Conservation (phyloP, 371 early-diverging fungal species). For the Mucor lusitanicus region DNA sequence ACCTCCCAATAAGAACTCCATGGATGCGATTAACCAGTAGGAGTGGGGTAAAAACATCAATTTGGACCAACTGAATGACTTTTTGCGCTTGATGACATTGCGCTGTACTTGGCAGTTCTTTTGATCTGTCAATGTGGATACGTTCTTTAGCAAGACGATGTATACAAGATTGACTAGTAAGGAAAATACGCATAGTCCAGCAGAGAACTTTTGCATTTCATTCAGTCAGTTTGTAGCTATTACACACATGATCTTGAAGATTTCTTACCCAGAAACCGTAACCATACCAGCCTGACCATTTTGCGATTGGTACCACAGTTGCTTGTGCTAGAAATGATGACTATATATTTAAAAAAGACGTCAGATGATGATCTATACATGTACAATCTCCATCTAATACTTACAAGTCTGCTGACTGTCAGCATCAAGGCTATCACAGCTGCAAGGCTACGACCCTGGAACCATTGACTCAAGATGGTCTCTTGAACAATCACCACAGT, state of each 20-base stretch:
- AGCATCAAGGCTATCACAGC: constrained; percentile 67
- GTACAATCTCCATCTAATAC: neutral
- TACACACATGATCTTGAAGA: neutral
- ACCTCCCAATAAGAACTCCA: constrained; percentile 70
- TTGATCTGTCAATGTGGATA: constrained; percentile 10
- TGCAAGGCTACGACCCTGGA: constrained; percentile 65
- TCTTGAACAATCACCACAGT: constrained; percentile 72
- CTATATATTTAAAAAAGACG: constrained; percentile 4
- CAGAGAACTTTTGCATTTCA: constrained; percentile 43
- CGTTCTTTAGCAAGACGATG: constrained; percentile 45
- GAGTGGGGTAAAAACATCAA: constrained; percentile 62
- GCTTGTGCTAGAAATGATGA: constrained; percentile 69
- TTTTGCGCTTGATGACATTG: constrained; percentile 53
- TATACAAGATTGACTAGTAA: constrained; percentile 65
- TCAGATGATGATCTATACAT: constrained; percentile 9
- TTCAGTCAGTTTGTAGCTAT: neutral
- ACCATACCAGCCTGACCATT: constrained; percentile 68
- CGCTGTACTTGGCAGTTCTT: constrained; percentile 37
- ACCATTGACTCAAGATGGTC: constrained; percentile 76
- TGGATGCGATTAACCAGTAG: constrained; percentile 65
- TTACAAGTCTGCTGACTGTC: constrained; percentile 65
- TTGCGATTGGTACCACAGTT: constrained; percentile 66
- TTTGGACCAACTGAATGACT: constrained; percentile 59
- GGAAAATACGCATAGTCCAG: constrained; percentile 62
- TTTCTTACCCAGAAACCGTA: constrained; percentile 68